Base-by-base conservation (phyloP, 139 green algal species). In the Chlorella vulgaris region DNA sequence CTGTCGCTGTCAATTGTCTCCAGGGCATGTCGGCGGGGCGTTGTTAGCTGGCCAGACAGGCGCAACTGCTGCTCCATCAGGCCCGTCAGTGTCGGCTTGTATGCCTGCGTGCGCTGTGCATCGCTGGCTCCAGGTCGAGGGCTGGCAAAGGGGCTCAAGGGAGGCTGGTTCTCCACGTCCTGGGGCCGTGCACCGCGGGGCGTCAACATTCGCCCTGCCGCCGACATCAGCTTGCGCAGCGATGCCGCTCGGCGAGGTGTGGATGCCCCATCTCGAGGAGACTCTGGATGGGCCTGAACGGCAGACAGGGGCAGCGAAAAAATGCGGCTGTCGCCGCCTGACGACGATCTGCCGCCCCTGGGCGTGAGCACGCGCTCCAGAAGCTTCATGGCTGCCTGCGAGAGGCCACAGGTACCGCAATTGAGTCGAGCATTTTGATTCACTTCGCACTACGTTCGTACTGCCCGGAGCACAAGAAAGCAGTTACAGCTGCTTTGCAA, bases 351-450 rank as follows among this genome's bases (percentile, higher is more conserved):
- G 10, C 47, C 21, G 24, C 40, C 40, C 3, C 68, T 38, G 7
- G 68, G 68, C 28, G 68, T 75, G 28, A 75, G 68, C 40, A 75
- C 68, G 24, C 68, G 26, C 38, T 75, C 68, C 4, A 75, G 28
- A 7, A 75, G 68, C 7, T 42, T 26, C 68, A 75, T 75, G 40
- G 40, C 31, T 15, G 58, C 2, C 6, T 19, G 24, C 58, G 24
- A 66, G 58, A 4, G 22, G 19, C 28, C 2, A 7, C 21, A 66
- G 33, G 4, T 66, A n/a, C 7, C 58, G 2, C 13, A n/a, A 66
- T n/a, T n/a, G n/a, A n/a, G n/a, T n/a, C n/a, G n/a, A n/a, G n/a
- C n/a, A n/a, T n/a, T n/a, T n/a, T n/a, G n/a, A n/a, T n/a, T n/a
- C n/a, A n/a, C n/a, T n/a, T n/a, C n/a, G n/a, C n/a, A n/a, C n/a